A percentile compares a stretch with the other conserved stretches of the same genome.
These are phyloP conservation scores for Pythium aristosporum DNA, from an alignment of 352 stramenopile genomes.

Conservation along the genomic window DNA sequence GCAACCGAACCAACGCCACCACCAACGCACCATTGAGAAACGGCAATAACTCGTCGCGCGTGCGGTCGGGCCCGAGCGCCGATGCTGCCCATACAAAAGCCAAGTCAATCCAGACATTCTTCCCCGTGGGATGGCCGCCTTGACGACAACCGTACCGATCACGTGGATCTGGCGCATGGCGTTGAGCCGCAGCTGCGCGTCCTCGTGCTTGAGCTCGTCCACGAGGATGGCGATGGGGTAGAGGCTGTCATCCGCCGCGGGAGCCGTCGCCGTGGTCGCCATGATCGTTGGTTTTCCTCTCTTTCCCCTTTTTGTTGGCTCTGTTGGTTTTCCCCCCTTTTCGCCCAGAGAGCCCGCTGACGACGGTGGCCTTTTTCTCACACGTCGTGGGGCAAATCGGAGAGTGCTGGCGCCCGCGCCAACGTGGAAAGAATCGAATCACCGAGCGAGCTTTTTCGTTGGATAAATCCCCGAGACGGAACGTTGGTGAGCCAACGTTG, in stretches of 20 bases:
- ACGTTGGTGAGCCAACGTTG: background rate
- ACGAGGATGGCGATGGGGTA: slow-evolving; percentile 91
- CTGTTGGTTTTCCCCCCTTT: slow-evolving; percentile 2
- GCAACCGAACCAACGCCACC: background rate
- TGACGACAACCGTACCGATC: slow-evolving; percentile 60
- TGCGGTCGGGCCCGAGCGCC: slow-evolving; percentile 88
- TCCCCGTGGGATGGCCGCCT: background rate
- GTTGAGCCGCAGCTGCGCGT: slow-evolving; percentile 90
- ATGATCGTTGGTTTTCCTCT: background rate
- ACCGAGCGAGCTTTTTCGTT: too few relatives aligned
- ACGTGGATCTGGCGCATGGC: slow-evolving; percentile 89
- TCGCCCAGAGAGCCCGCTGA: slow-evolving; percentile 10
- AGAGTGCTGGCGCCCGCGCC: background rate
- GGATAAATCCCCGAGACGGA: too few relatives aligned
- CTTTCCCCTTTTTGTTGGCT: background rate
- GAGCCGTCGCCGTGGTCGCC: slow-evolving; percentile 7
- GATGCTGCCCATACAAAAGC: slow-evolving; percentile 48
- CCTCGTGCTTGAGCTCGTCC: slow-evolving; percentile 92
- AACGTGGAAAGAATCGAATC: background rate
- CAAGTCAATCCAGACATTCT: background rate
- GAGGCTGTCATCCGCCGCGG: slow-evolving; percentile 62
- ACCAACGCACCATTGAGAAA: slow-evolving; percentile 91
- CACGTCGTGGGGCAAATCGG: slow-evolving; percentile 3
- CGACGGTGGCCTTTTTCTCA: slow-evolving; percentile 24
- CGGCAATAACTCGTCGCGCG: slow-evolving; percentile 95